phyloP scores from a whole-genome alignment of 371 early-diverging fungal genomes.

The Rhizopus sp. region DNA sequence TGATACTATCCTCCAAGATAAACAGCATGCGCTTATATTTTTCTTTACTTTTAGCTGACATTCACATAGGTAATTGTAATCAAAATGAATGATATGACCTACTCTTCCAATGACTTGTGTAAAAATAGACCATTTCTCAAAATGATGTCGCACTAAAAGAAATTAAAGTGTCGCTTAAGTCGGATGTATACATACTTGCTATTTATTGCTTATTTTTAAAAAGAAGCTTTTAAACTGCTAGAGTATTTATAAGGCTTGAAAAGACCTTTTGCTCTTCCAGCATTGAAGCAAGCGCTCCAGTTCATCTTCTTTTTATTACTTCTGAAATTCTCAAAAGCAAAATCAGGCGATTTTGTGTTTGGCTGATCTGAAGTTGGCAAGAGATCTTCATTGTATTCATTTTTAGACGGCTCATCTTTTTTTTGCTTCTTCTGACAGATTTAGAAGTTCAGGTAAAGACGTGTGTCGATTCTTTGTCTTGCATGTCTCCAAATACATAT shows the following conservation, averaged over 20 bases:
- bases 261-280: slow-evolving; percentile 6
- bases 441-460: slow-evolving; percentile 8
- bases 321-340: not conserved
- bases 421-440: slow-evolving; percentile 12
- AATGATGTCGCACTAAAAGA: too few relatives aligned
- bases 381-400: slow-evolving; percentile 9
- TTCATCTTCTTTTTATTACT: slow-evolving; percentile 1
- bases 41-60: too few relatives aligned
- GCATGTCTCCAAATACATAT: slow-evolving; percentile 10
- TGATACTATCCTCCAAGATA: too few relatives aligned
- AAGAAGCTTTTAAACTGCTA: slow-evolving; percentile 10
- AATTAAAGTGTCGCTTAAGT: too few relatives aligned
- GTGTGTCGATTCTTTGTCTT: slow-evolving; percentile 5
- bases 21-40: too few relatives aligned
- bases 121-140: too few relatives aligned
- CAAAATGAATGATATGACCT: too few relatives aligned
- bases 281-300: not conserved
- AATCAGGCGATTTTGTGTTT: not conserved
- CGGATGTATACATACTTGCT: too few relatives aligned
- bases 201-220: too few relatives aligned
- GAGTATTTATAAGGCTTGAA: slow-evolving; percentile 6
- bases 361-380: not conserved
- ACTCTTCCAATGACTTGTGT: too few relatives aligned
- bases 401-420: slow-evolving; percentile 10
- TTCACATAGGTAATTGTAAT: too few relatives aligned